Evolutionary conservation across 495 filamentous ascomycete genomes (phyloP), one percentile per base, ranked within the genome.

Genomic region (Stereocaulon alpinum): DNA sequence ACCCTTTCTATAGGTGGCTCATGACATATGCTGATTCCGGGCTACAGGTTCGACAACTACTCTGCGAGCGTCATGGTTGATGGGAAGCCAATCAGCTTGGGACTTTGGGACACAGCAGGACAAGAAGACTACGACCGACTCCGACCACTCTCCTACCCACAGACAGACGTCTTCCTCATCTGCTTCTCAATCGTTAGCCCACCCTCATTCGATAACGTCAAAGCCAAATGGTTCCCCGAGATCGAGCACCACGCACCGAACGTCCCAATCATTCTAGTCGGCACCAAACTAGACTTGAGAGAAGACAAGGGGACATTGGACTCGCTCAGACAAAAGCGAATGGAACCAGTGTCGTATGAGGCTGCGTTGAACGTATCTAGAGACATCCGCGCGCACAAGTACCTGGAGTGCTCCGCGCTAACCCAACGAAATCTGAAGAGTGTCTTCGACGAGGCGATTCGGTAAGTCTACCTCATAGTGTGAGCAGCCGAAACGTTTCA

Each of bases 151-250:
- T 95, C 90, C 20, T 97, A 98, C 71, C 93, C 93, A 7, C 93
- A 96, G 74, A 98, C 93, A 57, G 91, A 98, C 68, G 93, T 97
- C 40, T 97, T 96, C 74, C 78, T 98, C 48, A 95, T 97, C 68
- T 97, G 93, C 76, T 98, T 98, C 77, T 96, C 91, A 37, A 92
- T 96, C 68, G 91, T 95, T 72, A 95, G 89, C 82, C 92, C 91
- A 44, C 87, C 93, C 24, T 96, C 91, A 30, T 97, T 95, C 68
- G 92, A 96, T 70, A 96, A 96, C 82, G 91, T 98, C 69, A 87
- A 88, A 73, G 89, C 91, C 54, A 67, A 95, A 88, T 98, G 93
- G 93, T 89, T 83, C 68, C 93, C 93, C 43, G 94, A 97, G 68
- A 96, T 98, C 66, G 87, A 91, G 64, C 93, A 98, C 67, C 93